Evolutionary conservation across 805 yeast species (phyloP).

Genomic region (Pichia occidentalis): DNA sequence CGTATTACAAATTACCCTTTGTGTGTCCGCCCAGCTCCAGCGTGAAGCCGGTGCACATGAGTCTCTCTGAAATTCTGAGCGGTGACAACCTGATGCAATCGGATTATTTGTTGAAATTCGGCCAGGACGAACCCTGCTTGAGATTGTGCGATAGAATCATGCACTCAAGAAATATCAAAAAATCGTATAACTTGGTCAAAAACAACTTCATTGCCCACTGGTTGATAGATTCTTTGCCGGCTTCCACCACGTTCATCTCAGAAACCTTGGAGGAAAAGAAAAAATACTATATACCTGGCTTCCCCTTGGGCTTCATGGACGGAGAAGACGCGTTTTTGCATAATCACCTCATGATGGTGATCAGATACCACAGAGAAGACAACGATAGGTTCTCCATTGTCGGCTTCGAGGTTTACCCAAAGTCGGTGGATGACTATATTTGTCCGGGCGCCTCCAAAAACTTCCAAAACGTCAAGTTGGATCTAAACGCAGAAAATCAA

Average conservation of each 20-base stretch:
- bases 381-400: constrained; percentile 54
- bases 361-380: constrained; percentile 57
- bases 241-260: constrained; percentile 74
- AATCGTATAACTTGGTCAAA: constrained; percentile 56
- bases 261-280: constrained; percentile 42
- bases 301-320: constrained; percentile 70
- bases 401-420: constrained; percentile 87
- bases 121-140: constrained; percentile 58
- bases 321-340: constrained; percentile 57
- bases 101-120: constrained; percentile 59
- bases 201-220: constrained; percentile 76
- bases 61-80: constrained; percentile 68
- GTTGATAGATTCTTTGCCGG: constrained; percentile 79
- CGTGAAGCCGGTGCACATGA: constrained; percentile 57
- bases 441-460: constrained; percentile 73
- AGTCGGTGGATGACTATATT: constrained; percentile 55
- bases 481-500: constrained; percentile 34
- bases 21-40: constrained; percentile 60
- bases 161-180: constrained; percentile 40
- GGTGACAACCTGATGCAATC: constrained; percentile 80
- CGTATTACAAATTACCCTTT: constrained; percentile 72
- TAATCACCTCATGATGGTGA: constrained; percentile 76
- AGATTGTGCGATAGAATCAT: constrained; percentile 64
- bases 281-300: constrained; percentile 74
- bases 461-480: constrained; percentile 50